A percentile compares a stretch with the other conserved stretches of the same genome.
These are phyloP conservation scores for Didymella pinodella DNA, from an alignment of 2,329 filamentous ascomycete species.

Conservation along the genomic window DNA sequence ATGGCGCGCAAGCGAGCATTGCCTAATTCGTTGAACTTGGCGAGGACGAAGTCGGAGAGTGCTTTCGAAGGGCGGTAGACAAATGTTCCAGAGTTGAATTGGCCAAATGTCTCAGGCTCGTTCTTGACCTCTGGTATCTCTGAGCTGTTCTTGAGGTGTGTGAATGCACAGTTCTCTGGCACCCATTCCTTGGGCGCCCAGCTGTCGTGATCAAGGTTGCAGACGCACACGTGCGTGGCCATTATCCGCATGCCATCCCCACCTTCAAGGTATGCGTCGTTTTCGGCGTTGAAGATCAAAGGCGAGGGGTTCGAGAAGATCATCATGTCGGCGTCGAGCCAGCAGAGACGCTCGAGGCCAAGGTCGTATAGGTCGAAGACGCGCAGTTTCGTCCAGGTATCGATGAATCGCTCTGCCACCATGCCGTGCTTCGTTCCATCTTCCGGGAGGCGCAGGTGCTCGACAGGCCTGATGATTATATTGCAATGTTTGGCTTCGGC, in stretches of 20 bases:
- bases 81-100: conserved; percentile 63
- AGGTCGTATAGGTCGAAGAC: conserved; percentile 57
- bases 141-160: conserved; percentile 46
- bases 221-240: conserved; percentile 62
- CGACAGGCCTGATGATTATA: conserved; percentile 51
- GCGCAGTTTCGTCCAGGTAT: conserved; percentile 65
- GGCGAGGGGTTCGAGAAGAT: conserved; percentile 53
- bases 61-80: conserved; percentile 56
- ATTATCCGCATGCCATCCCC: conserved; percentile 50
- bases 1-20: conserved; percentile 50
- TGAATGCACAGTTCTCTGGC: conserved; percentile 59
- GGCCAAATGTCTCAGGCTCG: conserved; percentile 50
- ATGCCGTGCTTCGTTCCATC: conserved; percentile 44
- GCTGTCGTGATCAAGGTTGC: conserved; percentile 59
- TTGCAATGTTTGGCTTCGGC: conserved; percentile 53
- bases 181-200: conserved; percentile 62
- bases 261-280: conserved; percentile 44
- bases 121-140: conserved; percentile 47
- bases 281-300: conserved; percentile 52
- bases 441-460: conserved; percentile 52
- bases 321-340: conserved; percentile 63
- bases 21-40: conserved; percentile 52
- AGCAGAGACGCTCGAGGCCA: conserved; percentile 53
- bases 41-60: conserved; percentile 53
- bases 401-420: conserved; percentile 61